Evolutionary conservation across 2,329 filamentous ascomycete genomes (phyloP).

Genomic region (Ascochyta rabiei): DNA sequence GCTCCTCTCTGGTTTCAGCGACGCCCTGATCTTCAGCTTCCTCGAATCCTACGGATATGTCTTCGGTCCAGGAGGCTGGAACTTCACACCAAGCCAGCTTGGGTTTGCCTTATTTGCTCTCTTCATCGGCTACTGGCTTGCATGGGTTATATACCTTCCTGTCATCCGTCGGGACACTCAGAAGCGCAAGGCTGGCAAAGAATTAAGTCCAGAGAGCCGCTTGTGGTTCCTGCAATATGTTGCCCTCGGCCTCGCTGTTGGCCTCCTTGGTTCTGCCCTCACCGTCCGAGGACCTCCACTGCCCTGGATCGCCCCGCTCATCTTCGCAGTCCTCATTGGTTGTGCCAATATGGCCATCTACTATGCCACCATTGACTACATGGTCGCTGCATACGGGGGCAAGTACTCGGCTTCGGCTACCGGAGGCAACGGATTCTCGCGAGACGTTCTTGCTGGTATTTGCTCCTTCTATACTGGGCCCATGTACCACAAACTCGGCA

Average conservation of each 20-base stretch:
- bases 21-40: constrained; percentile 78
- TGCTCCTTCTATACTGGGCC: constrained; percentile 62
- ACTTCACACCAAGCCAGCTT: constrained; percentile 62
- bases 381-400: constrained; percentile 74
- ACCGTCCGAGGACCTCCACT: constrained; percentile 61
- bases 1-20: constrained; percentile 73
- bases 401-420: constrained; percentile 74
- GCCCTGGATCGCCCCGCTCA: constrained; percentile 64
- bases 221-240: constrained; percentile 69
- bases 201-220: constrained; percentile 66
- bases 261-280: constrained; percentile 73
- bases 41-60: constrained; percentile 73
- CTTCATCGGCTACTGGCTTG: constrained; percentile 69
- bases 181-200: constrained; percentile 52
- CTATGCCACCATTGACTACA: constrained; percentile 80
- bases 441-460: constrained; percentile 75
- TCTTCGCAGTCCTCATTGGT: constrained; percentile 60
- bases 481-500: constrained; percentile 39
- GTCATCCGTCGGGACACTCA: constrained; percentile 56
- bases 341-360: constrained; percentile 74
- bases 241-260: constrained; percentile 65
- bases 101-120: constrained; percentile 64
- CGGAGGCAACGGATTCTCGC: constrained; percentile 75
- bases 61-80: constrained; percentile 64
- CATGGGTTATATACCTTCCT: constrained; percentile 64